Conservation (phyloP, 805 yeast species). For the Pichia deserticola region DNA sequence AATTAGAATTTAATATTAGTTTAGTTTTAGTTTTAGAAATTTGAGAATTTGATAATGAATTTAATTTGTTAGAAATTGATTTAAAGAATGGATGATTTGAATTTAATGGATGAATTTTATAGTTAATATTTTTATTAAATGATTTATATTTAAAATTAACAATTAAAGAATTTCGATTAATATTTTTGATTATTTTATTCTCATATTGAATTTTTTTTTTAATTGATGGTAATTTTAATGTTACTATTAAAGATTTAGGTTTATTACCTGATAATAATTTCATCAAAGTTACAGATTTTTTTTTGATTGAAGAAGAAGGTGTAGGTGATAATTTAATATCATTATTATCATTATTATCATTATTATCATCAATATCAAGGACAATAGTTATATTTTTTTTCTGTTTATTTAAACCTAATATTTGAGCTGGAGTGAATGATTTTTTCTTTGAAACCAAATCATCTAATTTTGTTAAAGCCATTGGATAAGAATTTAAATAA, state of each 20-base stretch:
- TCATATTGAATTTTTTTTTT: background rate
- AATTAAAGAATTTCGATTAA: too few species aligned
- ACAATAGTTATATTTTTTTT: too few species aligned
- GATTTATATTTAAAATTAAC: too few species aligned
- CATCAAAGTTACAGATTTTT: background rate
- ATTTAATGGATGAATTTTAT: slow-evolving; percentile 3
- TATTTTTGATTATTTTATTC: too few species aligned
- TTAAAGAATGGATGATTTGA: slow-evolving; percentile 13
- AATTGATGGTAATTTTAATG: background rate
- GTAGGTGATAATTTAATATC: background rate
- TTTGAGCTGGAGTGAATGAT: background rate
- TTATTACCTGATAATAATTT: slow-evolving; percentile 1
- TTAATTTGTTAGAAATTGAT: background rate
- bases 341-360: background rate
- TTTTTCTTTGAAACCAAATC: background rate
- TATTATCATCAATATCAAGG: too few species aligned
- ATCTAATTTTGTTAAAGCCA: too few species aligned
- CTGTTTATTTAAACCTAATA: background rate
- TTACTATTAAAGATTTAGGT: background rate
- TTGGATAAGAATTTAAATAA: too few species aligned
- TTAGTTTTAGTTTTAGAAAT: background rate
- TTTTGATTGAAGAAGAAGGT: background rate
- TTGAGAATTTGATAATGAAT: too few species aligned
- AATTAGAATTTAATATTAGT: too few species aligned
- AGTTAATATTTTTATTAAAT: background rate